phyloP scores from a whole-genome alignment of 2,329 filamentous ascomycete species.

The Decorospora gaudefroyi region DNA sequence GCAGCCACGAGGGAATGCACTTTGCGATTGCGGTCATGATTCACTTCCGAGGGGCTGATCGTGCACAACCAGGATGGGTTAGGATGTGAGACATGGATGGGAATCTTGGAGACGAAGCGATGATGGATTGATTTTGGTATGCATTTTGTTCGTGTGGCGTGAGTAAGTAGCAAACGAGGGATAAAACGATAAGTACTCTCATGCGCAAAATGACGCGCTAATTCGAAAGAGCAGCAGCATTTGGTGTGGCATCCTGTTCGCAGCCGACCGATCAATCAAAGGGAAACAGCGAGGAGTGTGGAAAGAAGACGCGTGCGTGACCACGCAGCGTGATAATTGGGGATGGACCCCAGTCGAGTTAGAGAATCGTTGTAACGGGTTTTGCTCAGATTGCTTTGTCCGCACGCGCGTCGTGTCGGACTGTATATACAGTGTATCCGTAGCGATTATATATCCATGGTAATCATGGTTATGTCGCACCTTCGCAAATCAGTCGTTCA shows the following conservation, averaged over 20 bases:
- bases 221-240: constrained; percentile 8
- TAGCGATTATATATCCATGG: constrained; percentile 10
- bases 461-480: too few species aligned
- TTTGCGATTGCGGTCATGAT: constrained; percentile 22
- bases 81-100: constrained; percentile 19
- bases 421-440: constrained; percentile 15
- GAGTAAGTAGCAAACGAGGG: too few species aligned
- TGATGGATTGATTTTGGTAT: background rate
- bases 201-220: background rate
- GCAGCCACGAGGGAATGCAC: constrained; percentile 26
- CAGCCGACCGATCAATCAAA: constrained; percentile 30
- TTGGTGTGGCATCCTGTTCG: constrained; percentile 24
- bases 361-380: constrained; percentile 20
- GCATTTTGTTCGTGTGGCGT: too few species aligned
- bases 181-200: too few species aligned
- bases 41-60: constrained; percentile 19
- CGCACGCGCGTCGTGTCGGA: constrained; percentile 35
- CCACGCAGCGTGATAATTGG: constrained; percentile 28
- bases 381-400: too few species aligned
- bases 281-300: constrained; percentile 14
- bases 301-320: constrained; percentile 29
- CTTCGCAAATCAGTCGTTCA: constrained; percentile 71
- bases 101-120: background rate
- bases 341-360: constrained; percentile 14
- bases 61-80: constrained; percentile 19